Base-by-base conservation (phyloP, 768 basidiomycete genomes). In the Pholiota microspora region DNA sequence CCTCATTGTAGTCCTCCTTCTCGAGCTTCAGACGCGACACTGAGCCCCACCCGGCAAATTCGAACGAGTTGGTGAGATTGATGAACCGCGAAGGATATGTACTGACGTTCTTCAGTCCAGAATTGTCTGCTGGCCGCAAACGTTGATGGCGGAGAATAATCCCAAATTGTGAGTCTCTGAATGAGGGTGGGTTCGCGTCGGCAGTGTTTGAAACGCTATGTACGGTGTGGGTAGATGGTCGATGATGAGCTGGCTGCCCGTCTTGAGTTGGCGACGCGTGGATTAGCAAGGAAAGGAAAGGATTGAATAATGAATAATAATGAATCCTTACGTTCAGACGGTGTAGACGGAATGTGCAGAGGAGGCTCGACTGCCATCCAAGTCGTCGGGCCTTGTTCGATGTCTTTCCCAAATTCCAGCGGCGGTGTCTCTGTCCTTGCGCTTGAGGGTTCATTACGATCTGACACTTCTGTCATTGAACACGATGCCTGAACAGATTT, bases 21-120 rank as follows among this genome's bases (percentile, higher is more conserved):
- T 71, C 66, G 9, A 89, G 72, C 16, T 72, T 72, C 1, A 88
- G 59, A 53, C 74, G 71, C 5, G 69, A 67, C 15, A 82, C 64
- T 4, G 80, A 76, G 1, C 86, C 86, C 85, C 86, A 88, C 3
- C 86, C 87, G 0, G 88, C 81, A 59, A 89, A 90, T 60, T 88
- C 85, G 56, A 87, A 86, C 34, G 82, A 77, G 61, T 82, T 80
- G 12, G 78, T 68, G 32, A 89, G 76, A 57, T 86, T 78, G 23
- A 83, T 65, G 62, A 86, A 86, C 32, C 84, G 79, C 5, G 86
- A 86, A 4, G 83, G 84, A 4, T 76, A 61, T 32, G 72, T 60
- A 5, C 64, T 65, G 6, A 64, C 45, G 16, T 63, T 48, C 57
- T 80, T 79, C 16, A 73, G 66, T 1, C 75, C 71, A 38, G 78